These are phyloP conservation scores for Cadophora sp. DNA, from an alignment of 2,329 filamentous ascomycete genomes.

Conservation along the genomic window DNA sequence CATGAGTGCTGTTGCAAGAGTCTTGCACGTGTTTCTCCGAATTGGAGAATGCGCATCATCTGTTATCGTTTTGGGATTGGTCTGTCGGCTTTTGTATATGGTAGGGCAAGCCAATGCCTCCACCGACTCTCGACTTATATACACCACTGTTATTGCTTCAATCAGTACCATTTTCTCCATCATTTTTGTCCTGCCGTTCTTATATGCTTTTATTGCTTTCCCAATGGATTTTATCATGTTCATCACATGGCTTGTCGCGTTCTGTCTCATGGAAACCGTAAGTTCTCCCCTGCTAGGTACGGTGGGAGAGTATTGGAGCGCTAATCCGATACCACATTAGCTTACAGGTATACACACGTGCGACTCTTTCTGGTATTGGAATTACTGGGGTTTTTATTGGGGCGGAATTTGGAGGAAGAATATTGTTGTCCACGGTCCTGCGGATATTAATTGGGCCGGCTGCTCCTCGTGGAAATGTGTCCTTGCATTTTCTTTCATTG, in stretches of 20 bases:
- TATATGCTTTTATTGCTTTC: conserved; percentile 1
- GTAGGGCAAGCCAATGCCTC: not conserved
- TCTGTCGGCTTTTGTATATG: not conserved
- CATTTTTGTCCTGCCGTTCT: conserved; percentile 1
- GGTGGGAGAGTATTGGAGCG: not conserved
- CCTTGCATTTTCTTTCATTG: conserved; percentile 4
- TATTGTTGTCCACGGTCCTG: conserved; percentile 3
- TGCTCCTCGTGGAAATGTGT: not conserved
- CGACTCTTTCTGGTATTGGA: not conserved
- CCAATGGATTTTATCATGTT: not conserved
- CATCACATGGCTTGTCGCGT: not conserved
- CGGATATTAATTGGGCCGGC: not conserved
- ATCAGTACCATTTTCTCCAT: not conserved
- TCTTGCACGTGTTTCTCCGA: not conserved
- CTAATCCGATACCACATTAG: conserved; percentile 1
- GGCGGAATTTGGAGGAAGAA: conserved; percentile 1
- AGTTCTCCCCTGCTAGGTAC: not conserved
- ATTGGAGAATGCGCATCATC: not conserved
- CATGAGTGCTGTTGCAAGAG: not conserved
- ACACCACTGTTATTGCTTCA: conserved; percentile 4
- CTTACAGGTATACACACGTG: not conserved
- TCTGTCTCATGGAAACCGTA: conserved; percentile 3
- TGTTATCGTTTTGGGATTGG: conserved; percentile 2
- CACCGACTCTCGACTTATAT: conserved; percentile 3
- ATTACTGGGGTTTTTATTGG: conserved; percentile 2